A percentile compares a stretch with the other conserved stretches of the same genome.
These are phyloP conservation scores for Colletotrichum karsti DNA, from an alignment of 2,329 filamentous ascomycete genomes.

Conservation along the genomic window DNA sequence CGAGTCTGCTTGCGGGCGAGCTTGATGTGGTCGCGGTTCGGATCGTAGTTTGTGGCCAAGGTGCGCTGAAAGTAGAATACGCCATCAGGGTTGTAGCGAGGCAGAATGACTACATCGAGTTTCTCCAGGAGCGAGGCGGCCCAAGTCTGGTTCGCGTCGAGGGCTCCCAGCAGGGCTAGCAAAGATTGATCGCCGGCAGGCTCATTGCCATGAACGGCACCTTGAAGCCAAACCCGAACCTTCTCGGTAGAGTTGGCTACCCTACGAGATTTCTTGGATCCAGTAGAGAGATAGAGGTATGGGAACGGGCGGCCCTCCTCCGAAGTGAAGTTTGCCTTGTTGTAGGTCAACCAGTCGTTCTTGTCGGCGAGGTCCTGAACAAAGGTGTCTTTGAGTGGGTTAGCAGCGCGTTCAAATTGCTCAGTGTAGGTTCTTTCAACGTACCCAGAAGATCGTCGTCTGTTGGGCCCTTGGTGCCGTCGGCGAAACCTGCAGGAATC, in stretches of 20 bases:
- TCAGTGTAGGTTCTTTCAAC: background rate
- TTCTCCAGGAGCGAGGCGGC: constrained; percentile 36
- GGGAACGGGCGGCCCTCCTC: constrained; percentile 35
- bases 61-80: constrained; percentile 43
- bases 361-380: constrained; percentile 33
- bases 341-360: constrained; percentile 35
- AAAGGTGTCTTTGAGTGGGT: constrained; percentile 27
- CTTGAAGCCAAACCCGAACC: constrained; percentile 41
- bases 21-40: constrained; percentile 43
- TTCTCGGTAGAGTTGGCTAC: constrained; percentile 32
- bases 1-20: constrained; percentile 41
- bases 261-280: background rate
- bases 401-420: background rate
- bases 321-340: constrained; percentile 32
- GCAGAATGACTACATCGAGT: constrained; percentile 39
- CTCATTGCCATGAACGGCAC: constrained; percentile 42
- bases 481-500: constrained; percentile 34
- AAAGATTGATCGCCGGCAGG: constrained; percentile 41
- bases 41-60: constrained; percentile 40
- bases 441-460: constrained; percentile 27
- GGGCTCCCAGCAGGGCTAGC: constrained; percentile 39
- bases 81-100: constrained; percentile 44
- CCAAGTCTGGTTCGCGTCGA: constrained; percentile 39
- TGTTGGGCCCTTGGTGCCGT: constrained; percentile 39
- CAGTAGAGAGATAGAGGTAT: constrained; percentile 30